Conservation (phyloP, 2,329 filamentous ascomycete genomes). For the Ascochyta lentis region DNA sequence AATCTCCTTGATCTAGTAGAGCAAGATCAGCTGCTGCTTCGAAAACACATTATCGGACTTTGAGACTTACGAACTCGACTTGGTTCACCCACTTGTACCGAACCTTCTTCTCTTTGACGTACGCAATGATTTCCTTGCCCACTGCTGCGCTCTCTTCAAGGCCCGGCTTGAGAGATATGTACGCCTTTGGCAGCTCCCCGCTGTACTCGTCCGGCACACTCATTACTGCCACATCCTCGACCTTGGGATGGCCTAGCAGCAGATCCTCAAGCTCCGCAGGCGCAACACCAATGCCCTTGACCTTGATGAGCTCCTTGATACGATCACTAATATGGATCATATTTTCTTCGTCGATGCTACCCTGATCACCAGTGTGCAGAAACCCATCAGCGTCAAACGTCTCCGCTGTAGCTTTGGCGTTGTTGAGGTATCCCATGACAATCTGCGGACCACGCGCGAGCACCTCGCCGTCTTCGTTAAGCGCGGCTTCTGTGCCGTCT, state of each 20-base stretch:
- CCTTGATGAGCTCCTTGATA: conserved; percentile 73
- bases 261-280: conserved; percentile 70
- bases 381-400: conserved; percentile 59
- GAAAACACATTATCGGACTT: too few relatives aligned
- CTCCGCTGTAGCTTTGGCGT: conserved; percentile 51
- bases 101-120: conserved; percentile 54
- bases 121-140: conserved; percentile 53
- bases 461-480: conserved; percentile 62
- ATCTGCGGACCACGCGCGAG: conserved; percentile 57
- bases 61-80: conserved; percentile 48
- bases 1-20: conserved; percentile 34
- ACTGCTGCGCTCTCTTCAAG: conserved; percentile 35
- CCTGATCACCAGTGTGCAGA: conserved; percentile 66
- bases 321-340: conserved; percentile 66
- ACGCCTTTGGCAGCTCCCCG: conserved; percentile 55
- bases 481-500: conserved; percentile 60
- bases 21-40: not conserved
- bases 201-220: conserved; percentile 62
- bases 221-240: conserved; percentile 65
- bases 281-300: conserved; percentile 68
- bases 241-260: conserved; percentile 62
- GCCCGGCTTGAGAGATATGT: conserved; percentile 51
- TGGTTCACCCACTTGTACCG: conserved; percentile 57
- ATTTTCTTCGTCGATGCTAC: conserved; percentile 61
- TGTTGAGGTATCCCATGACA: conserved; percentile 59